A percentile compares a stretch with the other conserved stretches of the same genome.
Conservation (phyloP, 768 basidiomycete genomes). For the Amylocystis lapponica region DNA sequence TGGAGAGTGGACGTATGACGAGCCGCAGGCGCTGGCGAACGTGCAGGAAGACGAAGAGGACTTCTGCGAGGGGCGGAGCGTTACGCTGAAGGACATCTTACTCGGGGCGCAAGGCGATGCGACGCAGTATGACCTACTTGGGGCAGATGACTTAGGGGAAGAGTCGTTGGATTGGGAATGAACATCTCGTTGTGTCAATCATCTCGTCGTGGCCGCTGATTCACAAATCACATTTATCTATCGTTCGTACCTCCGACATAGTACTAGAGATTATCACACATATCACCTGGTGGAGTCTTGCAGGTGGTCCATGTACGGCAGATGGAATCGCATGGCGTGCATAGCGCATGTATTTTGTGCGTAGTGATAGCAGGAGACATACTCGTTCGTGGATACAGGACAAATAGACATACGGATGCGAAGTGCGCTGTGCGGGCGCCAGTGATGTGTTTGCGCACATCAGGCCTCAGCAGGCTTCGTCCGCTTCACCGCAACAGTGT, state of each 20-base stretch:
- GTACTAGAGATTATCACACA: no score
- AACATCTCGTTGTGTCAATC: neutral
- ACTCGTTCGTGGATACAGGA: slow-evolving; percentile 13
- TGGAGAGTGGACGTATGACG: neutral
- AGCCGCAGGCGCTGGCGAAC: neutral
- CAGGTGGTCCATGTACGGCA: no score
- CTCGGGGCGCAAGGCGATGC: slow-evolving; percentile 24
- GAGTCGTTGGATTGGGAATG: slow-evolving; percentile 14
- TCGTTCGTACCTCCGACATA: no score
- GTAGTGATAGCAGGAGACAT: slow-evolving; percentile 12
- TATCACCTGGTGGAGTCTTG: no score
- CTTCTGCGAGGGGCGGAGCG: slow-evolving; percentile 38
- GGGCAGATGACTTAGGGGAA: slow-evolving; percentile 18
- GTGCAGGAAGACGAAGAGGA: slow-evolving; percentile 16
- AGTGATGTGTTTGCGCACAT: no score
- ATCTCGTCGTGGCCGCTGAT: no score
- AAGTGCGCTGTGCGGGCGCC: no score
- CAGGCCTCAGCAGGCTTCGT: slow-evolving; percentile 45
- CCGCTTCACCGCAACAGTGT: slow-evolving; percentile 87
- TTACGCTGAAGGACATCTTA: slow-evolving; percentile 45
- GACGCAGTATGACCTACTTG: slow-evolving; percentile 33
- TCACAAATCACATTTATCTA: neutral
- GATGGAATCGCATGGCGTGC: slow-evolving; percentile 18
- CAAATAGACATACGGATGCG: slow-evolving; percentile 19
- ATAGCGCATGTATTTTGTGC: slow-evolving; percentile 28